Evolutionary conservation across 129 eudicot genomes (phyloP), one percentile per base, ranked within the genome.

Genomic region (Artemisia annua): DNA sequence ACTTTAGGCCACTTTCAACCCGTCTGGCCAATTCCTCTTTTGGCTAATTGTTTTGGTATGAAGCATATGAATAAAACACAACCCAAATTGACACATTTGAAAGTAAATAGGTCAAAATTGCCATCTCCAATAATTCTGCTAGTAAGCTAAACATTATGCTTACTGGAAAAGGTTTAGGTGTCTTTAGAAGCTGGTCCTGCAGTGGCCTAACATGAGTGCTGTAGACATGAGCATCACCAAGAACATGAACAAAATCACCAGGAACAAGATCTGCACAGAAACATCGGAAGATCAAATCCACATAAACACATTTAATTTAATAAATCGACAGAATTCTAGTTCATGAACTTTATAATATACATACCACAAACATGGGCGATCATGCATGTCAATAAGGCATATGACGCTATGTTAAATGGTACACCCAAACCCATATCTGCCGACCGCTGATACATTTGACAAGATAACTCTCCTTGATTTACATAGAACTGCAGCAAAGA

Each of bases 351-450:
- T 56, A 32, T 63, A 20, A 66, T 75, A 44, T 72, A 16, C 90
- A 66, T 87, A 93, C 98, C 96, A 79, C 96, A 93, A 84, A 93
- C 96, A 74, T 93, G 97, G 68, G 98, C 98, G 56, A 93, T 86
- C 80, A 93, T 93, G 96, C 96, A 90, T 63, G 98, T 93, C 74
- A 93, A 69, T 35, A 93, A 78, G 44, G 97, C 84, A 74, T 93
- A 93, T 16, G 98, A 93, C 49, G 98, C 97, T 39, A 93, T 90
- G 80, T 93, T 93, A 67, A 93, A 90, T 15, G 98, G 98, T 64
- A 93, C 98, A 15, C 98, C 97, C 7, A 93, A 86, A 66, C 97
- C 98, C 97, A 93, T 89, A 80, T 93, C 98, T 69, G 98, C 98
- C 44, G 98, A 93, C 7, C 97, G 89, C 79, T 93, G 98, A 79